These are phyloP conservation scores for Ostreobium quekettii DNA, from an alignment of 139 green algal species.

Conservation along the genomic window DNA sequence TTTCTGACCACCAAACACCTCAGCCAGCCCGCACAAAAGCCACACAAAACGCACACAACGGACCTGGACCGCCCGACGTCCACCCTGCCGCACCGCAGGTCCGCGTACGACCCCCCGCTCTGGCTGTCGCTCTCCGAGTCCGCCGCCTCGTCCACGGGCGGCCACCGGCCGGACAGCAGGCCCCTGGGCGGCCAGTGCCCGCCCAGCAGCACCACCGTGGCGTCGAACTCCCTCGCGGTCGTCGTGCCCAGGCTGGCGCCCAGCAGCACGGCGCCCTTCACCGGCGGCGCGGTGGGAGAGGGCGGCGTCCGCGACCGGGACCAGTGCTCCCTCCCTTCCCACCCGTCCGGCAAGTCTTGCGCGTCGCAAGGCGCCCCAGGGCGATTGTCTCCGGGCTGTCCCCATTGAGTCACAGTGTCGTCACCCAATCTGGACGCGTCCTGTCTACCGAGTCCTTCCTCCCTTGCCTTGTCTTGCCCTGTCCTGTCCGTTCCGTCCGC, in stretches of 20 bases:
- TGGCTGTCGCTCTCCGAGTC: slow-evolving; percentile 16
- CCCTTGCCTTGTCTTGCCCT: no score
- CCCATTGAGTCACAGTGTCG: no score
- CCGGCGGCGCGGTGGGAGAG: background rate
- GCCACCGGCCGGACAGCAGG: slow-evolving; percentile 65
- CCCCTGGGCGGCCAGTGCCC: slow-evolving; percentile 67
- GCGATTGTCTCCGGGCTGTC: no score
- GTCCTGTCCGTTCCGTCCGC: no score
- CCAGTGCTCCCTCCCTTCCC: background rate
- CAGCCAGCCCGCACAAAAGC: no score
- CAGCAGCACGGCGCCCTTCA: slow-evolving; percentile 48
- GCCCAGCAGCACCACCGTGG: slow-evolving; percentile 55
- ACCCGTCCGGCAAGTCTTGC: no score
- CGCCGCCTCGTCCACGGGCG: slow-evolving; percentile 22
- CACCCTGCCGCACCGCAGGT: background rate
- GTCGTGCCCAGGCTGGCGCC: slow-evolving; percentile 26
- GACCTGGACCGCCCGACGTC: no score
- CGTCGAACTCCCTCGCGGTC: slow-evolving; percentile 49
- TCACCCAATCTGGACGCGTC: no score
- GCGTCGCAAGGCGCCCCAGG: no score
- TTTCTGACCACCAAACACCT: no score
- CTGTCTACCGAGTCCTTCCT: no score
- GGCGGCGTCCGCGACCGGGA: background rate
- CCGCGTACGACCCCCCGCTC: slow-evolving; percentile 13
- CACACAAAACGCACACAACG: no score